Percentiles rank a stretch among this genome's conserved stretches.
These are phyloP conservation scores for Leptomonas pyrrhocoris DNA, from an alignment of 208 protist species.

Conservation along the genomic window DNA sequence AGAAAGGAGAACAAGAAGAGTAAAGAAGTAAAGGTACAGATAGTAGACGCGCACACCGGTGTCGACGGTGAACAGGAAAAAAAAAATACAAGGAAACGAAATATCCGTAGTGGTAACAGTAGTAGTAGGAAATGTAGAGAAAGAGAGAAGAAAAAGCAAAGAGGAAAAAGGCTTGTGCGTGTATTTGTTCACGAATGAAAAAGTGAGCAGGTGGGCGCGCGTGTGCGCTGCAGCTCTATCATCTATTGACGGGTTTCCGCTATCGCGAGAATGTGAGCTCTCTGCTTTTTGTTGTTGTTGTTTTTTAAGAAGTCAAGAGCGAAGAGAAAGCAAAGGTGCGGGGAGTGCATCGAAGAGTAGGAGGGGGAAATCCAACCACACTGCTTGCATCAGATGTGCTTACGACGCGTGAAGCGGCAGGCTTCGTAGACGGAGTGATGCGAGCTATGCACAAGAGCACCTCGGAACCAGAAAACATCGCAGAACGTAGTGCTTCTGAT, in stretches of 20 bases:
- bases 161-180: neutral
- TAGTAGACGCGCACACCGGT: neutral
- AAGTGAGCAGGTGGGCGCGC: neutral
- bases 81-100: neutral
- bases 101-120: neutral
- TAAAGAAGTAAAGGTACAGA: slow-evolving; percentile 18
- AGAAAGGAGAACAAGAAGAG: neutral
- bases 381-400: no score
- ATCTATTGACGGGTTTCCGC: slow-evolving; percentile 5
- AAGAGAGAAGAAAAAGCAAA: neutral
- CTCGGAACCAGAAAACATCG: no score
- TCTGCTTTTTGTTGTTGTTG: no score
- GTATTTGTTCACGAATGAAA: neutral
- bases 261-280: neutral
- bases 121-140: neutral
- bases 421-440: no score
- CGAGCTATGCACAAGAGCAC: no score
- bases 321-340: slow-evolving; percentile 12
- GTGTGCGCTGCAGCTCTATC: slow-evolving; percentile 3
- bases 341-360: no score
- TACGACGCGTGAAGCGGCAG: no score
- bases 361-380: no score
- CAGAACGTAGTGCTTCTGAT: no score
- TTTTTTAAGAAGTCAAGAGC: neutral
- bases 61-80: neutral